phyloP scores from a whole-genome alignment of 148 eudicot species.

The Vaccinium macrocarpon region DNA sequence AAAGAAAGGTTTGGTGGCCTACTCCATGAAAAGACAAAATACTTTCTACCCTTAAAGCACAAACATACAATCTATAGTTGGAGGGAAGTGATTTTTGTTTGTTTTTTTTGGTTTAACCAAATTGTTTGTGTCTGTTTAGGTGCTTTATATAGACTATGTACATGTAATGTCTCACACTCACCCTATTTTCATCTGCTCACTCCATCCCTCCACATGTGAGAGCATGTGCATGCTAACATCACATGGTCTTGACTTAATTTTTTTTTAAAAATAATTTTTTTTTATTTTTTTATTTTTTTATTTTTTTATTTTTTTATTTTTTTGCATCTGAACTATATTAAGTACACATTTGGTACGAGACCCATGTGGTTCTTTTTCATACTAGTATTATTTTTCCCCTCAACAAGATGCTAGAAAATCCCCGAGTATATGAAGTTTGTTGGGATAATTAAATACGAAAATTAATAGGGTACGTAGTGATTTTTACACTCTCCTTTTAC shows the following conservation, averaged over 20 bases:
- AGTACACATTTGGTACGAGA: conserved; percentile 11
- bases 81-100: conserved; percentile 8
- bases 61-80: background rate
- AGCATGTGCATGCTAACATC: conserved; percentile 19
- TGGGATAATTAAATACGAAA: too few relatives aligned
- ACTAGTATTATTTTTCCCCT: background rate
- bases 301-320: background rate
- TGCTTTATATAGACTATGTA: background rate
- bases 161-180: conserved; percentile 3
- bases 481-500: too few relatives aligned
- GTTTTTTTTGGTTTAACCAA: background rate
- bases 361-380: conserved; percentile 7
- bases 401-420: too few relatives aligned
- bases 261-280: too few relatives aligned
- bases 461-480: too few relatives aligned
- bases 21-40: conserved; percentile 12
- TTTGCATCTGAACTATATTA: background rate
- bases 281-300: too few relatives aligned
- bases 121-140: background rate
- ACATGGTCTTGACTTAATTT: conserved; percentile 9
- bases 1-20: conserved; percentile 21
- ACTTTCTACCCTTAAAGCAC: conserved; percentile 9
- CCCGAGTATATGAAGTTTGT: too few relatives aligned
- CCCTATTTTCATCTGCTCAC: background rate
- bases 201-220: conserved; percentile 20